Evolutionary conservation across 2,329 filamentous ascomycete species (phyloP), one percentile per base, ranked within the genome.

Genomic region (Ascomycota sp.): DNA sequence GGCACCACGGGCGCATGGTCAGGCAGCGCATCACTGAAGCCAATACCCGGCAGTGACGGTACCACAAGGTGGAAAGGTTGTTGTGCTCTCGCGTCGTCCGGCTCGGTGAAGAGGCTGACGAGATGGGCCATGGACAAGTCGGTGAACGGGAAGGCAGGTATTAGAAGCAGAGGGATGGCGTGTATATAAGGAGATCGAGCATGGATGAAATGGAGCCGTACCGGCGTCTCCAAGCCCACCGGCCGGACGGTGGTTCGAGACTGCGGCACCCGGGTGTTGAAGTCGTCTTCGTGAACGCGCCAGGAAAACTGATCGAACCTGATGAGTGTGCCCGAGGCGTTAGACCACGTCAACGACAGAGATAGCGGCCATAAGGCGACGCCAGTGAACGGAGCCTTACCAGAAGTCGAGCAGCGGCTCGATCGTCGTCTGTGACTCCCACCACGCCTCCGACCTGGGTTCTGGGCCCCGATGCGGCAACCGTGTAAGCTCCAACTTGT

Each of bases 301-400:
- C 73, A 79, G 37, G 65, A 65, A 49, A 76, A 77, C 31, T 64
- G 56, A 38, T 77, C 72, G 26, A 75, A 59, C 72, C 72, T 76
- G 41, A 33, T 21, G 30, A 26, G n/a, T 8, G 5, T n/a, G 11
- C 24, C 10, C 8, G 5, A 21, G 16, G 16, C 16, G 31, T 32
- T 13, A 32, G 31, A 27, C 12, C 24, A 27, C 8, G 27, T 9
- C 27, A 6, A 21, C 16, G 27, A 27, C 27, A 3, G 27, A 27
- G 6, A 27, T 9, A 27, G 27, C 8, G 27, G 27, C 11, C 27
- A 6, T 11, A 11, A 11, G 11, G 9, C 27, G 6, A 11, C 9
- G 9, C 6, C 9, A 3, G 9, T 27, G 27, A 11, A 11, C 3
- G 8, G 8, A 11, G 11, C 30, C 9, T 33, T 33, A 68, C 68